Evolutionary conservation across 2,329 filamentous ascomycete genomes (phyloP).

Genomic region (Ceratocystis colombiana): DNA sequence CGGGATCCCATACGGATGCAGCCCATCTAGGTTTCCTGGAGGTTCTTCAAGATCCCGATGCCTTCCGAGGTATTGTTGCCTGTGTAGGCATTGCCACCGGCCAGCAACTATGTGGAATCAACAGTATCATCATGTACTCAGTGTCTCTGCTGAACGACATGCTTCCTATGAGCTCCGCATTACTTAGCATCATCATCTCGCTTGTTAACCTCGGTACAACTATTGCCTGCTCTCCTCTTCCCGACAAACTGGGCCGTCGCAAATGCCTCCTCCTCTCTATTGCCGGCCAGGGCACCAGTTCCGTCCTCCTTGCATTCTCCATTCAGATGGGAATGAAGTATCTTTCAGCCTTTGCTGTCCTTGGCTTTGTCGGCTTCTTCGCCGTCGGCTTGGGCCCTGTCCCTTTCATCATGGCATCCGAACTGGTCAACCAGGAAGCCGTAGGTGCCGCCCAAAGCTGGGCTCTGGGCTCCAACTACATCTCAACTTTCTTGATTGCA

Average conservation of each 20-base stretch:
- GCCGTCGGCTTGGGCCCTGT: conserved; percentile 86
- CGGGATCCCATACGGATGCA: conserved; percentile 25
- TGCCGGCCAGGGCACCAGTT: conserved; percentile 69
- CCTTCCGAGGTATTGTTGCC: conserved; percentile 65
- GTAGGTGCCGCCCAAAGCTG: conserved; percentile 87
- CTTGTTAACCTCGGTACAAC: conserved; percentile 79
- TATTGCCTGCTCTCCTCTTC: conserved; percentile 67
- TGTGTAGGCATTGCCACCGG: conserved; percentile 85
- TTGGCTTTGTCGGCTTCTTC: conserved; percentile 82
- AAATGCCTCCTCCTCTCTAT: conserved; percentile 73
- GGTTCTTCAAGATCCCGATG: conserved; percentile 56
- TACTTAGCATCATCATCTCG: conserved; percentile 81
- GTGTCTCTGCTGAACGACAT: conserved; percentile 77
- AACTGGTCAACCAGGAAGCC: conserved; percentile 81
- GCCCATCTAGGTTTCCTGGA: conserved; percentile 50
- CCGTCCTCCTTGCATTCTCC: conserved; percentile 66
- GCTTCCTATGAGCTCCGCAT: conserved; percentile 67
- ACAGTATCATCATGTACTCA: conserved; percentile 97
- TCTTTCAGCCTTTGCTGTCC: conserved; percentile 68
- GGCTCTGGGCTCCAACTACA: conserved; percentile 76
- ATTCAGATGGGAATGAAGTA: conserved; percentile 64
- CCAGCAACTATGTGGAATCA: conserved; percentile 88
- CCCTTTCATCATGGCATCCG: conserved; percentile 85
- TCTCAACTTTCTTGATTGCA: conserved; percentile 82
- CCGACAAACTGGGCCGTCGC: conserved; percentile 82